Evolutionary conservation across 805 yeast genomes (phyloP), one percentile per base, ranked within the genome.

Genomic region (Barnettozyma wickerhamii): DNA sequence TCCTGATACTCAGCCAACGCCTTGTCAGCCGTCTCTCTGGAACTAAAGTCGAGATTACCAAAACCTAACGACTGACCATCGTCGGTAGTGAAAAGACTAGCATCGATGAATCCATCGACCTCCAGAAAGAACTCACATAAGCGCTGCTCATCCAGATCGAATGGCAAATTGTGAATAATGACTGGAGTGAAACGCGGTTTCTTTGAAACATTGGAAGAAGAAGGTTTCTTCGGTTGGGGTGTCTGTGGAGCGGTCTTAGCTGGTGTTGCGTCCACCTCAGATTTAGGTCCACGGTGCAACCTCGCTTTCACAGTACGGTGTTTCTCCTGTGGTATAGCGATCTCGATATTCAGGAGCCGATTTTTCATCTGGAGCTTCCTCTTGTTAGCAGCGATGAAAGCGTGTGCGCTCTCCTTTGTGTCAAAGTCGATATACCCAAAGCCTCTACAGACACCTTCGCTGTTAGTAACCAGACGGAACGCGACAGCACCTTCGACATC

Each of bases 371-470:
- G 10, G 10, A 26, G 19, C 13, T 30, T 13, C 17, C 23, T 31
- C 10, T 35, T 32, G 4, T 35, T 10, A 10, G n/a, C 29, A 6
- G 18, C 19, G 10, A 44, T 46, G 29, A 50, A 26, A 12, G 19
- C 20, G 9, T 15, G 19, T 10, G 30, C 26, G 14, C 18, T 19
- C 15, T n/a, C 20, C 20, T 14, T 19, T 7, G 15, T 21, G 13
- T 37, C 35, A 9, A 23, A 37, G 14, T 34, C 37, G n/a, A 33
- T 33, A 23, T 33, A 33, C 15, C 36, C 36, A 33, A 33, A 33
- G 6, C 36, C 36, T 23, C 23, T 33, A 6, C 20, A 23, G 7
- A 5, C 19, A 15, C 36, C 36, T 23, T 14, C 17, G 17, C 14
- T n/a, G 12, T 21, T 15, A 10, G 29, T 23, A 10, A 33, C 36